Percentiles rank a stretch among this genome's conserved stretches.
Evolutionary conservation across 1,284 basidiomycete genomes (phyloP).

Genomic region (Cryptococcus sp.): DNA sequence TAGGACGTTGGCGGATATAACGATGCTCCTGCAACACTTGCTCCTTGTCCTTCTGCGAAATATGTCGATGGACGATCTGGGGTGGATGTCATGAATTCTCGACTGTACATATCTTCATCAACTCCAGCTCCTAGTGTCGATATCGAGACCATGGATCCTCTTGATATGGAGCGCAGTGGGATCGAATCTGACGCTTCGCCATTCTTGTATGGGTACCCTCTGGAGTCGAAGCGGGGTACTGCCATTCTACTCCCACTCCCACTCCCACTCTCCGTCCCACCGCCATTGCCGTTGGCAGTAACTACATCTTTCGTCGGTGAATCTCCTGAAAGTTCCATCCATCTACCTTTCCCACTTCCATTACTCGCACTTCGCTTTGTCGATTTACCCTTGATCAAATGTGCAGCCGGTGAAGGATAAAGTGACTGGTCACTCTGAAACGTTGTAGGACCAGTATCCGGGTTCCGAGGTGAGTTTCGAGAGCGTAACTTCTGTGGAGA

Average conservation of each 20-base stretch:
- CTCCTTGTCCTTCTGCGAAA: neutral
- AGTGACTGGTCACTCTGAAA: slow-evolving; percentile 16
- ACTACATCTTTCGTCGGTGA: slow-evolving; percentile 7
- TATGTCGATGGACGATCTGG: slow-evolving; percentile 6
- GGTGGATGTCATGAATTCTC: neutral
- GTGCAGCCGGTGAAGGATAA: slow-evolving; percentile 23
- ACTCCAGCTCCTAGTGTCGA: slow-evolving; percentile 26
- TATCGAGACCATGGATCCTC: neutral
- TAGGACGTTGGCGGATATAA: slow-evolving; percentile 1
- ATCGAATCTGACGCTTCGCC: neutral
- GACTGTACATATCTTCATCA: slow-evolving; percentile 22
- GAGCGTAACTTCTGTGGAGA: slow-evolving; percentile 22
- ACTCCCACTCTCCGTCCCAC: neutral
- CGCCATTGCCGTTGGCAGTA: neutral
- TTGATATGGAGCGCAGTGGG: neutral
- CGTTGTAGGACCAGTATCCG: slow-evolving; percentile 8
- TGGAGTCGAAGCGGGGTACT: slow-evolving; percentile 22
- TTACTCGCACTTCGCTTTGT: slow-evolving; percentile 6
- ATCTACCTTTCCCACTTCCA: slow-evolving; percentile 7
- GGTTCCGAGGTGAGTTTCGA: slow-evolving; percentile 21
- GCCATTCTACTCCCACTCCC: neutral
- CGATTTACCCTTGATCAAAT: slow-evolving; percentile 11
- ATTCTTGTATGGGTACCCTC: slow-evolving; percentile 23
- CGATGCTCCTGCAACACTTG: slow-evolving; percentile 1
- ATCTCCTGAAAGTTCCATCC: slow-evolving; percentile 10